Conservation (phyloP, 169 alveolate genomes). For the Eimeria acervulina region DNA sequence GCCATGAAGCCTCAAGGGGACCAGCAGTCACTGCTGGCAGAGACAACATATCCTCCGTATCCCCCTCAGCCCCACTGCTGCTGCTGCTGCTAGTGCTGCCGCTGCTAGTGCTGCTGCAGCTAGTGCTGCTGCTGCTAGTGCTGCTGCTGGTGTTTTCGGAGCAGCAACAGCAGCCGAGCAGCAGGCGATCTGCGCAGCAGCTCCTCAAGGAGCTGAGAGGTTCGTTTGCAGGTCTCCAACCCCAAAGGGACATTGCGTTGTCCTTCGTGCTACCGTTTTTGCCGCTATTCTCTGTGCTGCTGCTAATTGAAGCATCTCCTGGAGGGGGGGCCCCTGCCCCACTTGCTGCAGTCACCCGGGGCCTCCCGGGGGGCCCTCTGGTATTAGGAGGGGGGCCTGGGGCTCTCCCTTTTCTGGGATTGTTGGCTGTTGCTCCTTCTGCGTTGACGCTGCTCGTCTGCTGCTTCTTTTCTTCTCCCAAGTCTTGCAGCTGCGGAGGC, state of each 20-base stretch:
- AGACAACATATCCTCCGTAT: neutral
- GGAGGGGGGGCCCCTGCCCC: neutral
- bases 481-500: neutral
- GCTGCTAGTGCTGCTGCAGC: neutral
- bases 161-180: neutral
- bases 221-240: neutral
- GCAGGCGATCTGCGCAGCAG: conserved; percentile 52
- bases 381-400: conserved; percentile 38
- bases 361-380: conserved; percentile 53
- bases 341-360: neutral
- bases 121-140: neutral
- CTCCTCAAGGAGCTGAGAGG: conserved; percentile 33
- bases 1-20: conserved; percentile 28
- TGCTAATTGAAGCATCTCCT: neutral
- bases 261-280: neutral
- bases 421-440: neutral
- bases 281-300: neutral
- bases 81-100: neutral
- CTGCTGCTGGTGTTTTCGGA: neutral
- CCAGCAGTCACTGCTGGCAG: neutral
- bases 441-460: neutral
- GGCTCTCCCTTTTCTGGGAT: neutral
- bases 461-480: neutral
- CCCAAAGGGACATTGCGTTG: neutral
- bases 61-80: neutral